Percentiles rank a stretch among this genome's conserved stretches.
These are phyloP conservation scores for Annulohypoxylon moriforme DNA, from an alignment of 495 filamentous ascomycete species.

Conservation along the genomic window DNA sequence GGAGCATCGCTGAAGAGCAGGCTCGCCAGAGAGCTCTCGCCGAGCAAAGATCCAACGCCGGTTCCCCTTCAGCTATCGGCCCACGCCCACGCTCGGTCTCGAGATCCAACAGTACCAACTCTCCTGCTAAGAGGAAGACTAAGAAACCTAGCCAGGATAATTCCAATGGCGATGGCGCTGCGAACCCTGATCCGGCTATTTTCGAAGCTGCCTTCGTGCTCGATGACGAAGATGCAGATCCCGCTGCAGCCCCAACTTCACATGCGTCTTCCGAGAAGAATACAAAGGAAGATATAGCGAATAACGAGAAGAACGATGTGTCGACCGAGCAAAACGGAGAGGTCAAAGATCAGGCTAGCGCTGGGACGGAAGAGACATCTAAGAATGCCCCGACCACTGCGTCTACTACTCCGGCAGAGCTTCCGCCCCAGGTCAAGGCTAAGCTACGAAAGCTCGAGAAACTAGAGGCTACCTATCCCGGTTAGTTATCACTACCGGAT, in stretches of 20 bases:
- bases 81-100: slow-evolving; percentile 64
- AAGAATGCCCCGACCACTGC: slow-evolving; percentile 32
- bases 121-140: slow-evolving; percentile 47
- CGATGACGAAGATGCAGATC: slow-evolving; percentile 74
- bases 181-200: slow-evolving; percentile 79
- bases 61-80: slow-evolving; percentile 61
- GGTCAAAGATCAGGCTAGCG: slow-evolving; percentile 33
- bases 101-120: slow-evolving; percentile 60
- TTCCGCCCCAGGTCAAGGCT: slow-evolving; percentile 78
- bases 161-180: slow-evolving; percentile 57
- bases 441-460: slow-evolving; percentile 83
- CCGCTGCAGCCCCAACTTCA: slow-evolving; percentile 64
- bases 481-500: slow-evolving; percentile 55
- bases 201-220: slow-evolving; percentile 86
- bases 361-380: slow-evolving; percentile 20
- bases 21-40: slow-evolving; percentile 71
- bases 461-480: slow-evolving; percentile 85
- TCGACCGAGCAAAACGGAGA: slow-evolving; percentile 48
- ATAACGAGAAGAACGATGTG: slow-evolving; percentile 41
- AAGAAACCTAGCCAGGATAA: slow-evolving; percentile 61
- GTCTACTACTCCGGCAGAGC: slow-evolving; percentile 58
- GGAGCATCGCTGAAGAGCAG: slow-evolving; percentile 89
- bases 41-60: slow-evolving; percentile 53
- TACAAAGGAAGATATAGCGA: slow-evolving; percentile 47
- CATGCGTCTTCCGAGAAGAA: slow-evolving; percentile 18